Evolutionary conservation across 2,329 filamentous ascomycete genomes (phyloP).

Genomic region (Capronia americana): DNA sequence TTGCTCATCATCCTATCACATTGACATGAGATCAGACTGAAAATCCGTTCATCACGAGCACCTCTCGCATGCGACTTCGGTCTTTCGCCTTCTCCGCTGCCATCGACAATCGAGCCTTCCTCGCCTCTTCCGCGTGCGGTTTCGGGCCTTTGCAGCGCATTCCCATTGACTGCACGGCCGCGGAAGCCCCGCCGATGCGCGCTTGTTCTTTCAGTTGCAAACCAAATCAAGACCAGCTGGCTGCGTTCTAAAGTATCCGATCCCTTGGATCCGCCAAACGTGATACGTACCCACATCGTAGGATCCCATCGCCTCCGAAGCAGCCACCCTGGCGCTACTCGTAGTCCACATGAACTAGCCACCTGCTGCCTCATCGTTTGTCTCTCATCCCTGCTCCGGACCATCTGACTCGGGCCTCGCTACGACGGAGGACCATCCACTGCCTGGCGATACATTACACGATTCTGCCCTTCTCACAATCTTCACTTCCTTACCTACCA

Average conservation of each 20-base stretch:
- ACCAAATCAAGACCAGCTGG: no score
- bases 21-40: neutral
- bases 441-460: slow-evolving; percentile 21
- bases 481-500: slow-evolving; percentile 8
- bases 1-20: neutral
- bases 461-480: slow-evolving; percentile 8
- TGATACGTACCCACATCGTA: neutral
- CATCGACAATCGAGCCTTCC: neutral
- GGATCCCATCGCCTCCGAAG: slow-evolving; percentile 1
- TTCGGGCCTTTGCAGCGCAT: neutral
- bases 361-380: slow-evolving; percentile 17
- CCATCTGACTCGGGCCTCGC: slow-evolving; percentile 20
- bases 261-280: slow-evolving; percentile 6
- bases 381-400: slow-evolving; percentile 8
- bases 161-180: neutral
- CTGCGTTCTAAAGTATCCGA: neutral
- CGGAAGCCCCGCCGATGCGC: neutral
- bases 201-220: neutral
- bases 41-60: neutral
- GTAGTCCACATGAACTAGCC: slow-evolving; percentile 9
- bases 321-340: slow-evolving; percentile 17
- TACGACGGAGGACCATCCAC: slow-evolving; percentile 2
- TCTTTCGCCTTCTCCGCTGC: neutral
- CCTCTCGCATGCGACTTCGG: neutral
- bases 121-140: neutral